Conservation (phyloP, 2,329 filamentous ascomycete species). For the Xylaria digitata region DNA sequence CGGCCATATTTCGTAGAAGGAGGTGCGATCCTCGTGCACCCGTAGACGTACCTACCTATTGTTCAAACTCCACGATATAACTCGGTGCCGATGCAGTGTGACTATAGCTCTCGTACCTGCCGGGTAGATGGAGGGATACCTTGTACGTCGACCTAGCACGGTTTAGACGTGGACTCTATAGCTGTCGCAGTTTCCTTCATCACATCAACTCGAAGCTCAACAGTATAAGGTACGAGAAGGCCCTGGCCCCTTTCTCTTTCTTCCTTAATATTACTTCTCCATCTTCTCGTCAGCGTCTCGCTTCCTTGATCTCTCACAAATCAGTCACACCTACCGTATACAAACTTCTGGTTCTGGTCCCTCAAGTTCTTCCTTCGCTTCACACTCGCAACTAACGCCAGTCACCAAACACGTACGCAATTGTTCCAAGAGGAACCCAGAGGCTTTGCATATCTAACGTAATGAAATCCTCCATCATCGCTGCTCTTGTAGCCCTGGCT, state of each 20-base stretch:
- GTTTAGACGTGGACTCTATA: not conserved
- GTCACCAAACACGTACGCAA: not conserved
- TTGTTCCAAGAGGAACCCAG: not conserved
- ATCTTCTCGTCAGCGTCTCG: not conserved
- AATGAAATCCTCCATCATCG: constrained; percentile 24
- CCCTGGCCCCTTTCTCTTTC: not conserved
- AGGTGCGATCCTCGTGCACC: not conserved
- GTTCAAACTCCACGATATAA: not conserved
- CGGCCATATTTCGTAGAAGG: not conserved
- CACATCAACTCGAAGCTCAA: not conserved
- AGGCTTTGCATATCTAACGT: not conserved
- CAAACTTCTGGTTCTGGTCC: not conserved
- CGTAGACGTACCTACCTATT: not conserved
- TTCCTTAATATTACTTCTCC: not conserved
- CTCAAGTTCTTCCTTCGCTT: not conserved
- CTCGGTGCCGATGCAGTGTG: not conserved
- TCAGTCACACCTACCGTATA: not conserved
- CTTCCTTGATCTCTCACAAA: no score
- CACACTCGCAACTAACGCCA: not conserved
- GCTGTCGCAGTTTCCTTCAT: not conserved
- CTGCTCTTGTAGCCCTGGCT: constrained; percentile 35
- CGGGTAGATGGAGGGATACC: not conserved
- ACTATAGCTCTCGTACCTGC: not conserved
- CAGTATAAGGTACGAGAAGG: not conserved
- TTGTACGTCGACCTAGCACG: not conserved